Conservation (phyloP, 352 stramenopile genomes). For the Phytopythium mirpurense region DNA sequence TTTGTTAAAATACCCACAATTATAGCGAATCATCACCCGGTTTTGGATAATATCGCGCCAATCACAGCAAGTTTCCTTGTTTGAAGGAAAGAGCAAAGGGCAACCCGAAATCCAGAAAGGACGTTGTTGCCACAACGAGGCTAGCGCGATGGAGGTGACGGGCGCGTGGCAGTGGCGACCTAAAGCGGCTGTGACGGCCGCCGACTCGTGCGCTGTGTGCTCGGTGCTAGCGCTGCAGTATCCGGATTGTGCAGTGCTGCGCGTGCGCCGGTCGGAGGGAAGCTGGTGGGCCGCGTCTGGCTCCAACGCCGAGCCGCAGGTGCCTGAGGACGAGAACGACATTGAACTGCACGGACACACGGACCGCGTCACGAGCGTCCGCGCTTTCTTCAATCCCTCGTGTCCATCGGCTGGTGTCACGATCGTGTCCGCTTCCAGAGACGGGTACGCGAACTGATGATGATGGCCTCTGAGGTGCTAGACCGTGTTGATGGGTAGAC, state of each 20-base stretch:
- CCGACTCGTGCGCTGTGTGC: constrained; percentile 26
- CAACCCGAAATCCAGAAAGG: constrained; percentile 1
- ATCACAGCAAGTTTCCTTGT: constrained; percentile 1
- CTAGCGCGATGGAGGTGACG: constrained; percentile 26
- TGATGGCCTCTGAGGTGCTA: not conserved
- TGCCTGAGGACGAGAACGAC: constrained; percentile 18
- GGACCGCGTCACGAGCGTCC: constrained; percentile 36
- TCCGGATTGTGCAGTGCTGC: constrained; percentile 38
- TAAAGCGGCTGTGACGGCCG: constrained; percentile 30
- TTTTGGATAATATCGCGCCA: not conserved
- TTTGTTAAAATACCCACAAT: not conserved
- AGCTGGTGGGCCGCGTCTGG: constrained; percentile 4
- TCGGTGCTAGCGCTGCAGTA: constrained; percentile 46
- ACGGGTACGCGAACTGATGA: constrained; percentile 29
- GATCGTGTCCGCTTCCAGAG: constrained; percentile 57
- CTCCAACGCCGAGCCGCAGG: constrained; percentile 14
- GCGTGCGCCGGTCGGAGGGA: constrained; percentile 25
- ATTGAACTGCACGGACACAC: constrained; percentile 49
- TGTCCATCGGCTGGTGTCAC: constrained; percentile 11
- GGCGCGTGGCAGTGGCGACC: constrained; percentile 41
- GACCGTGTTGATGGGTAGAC: not conserved
- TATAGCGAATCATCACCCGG: not conserved
- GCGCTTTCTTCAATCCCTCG: constrained; percentile 15
- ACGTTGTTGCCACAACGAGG: not conserved
- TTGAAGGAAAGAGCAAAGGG: constrained; percentile 4